These are phyloP conservation scores for Buxus sempervirens DNA, from an alignment of 164 flowering plant genomes.

Conservation along the genomic window DNA sequence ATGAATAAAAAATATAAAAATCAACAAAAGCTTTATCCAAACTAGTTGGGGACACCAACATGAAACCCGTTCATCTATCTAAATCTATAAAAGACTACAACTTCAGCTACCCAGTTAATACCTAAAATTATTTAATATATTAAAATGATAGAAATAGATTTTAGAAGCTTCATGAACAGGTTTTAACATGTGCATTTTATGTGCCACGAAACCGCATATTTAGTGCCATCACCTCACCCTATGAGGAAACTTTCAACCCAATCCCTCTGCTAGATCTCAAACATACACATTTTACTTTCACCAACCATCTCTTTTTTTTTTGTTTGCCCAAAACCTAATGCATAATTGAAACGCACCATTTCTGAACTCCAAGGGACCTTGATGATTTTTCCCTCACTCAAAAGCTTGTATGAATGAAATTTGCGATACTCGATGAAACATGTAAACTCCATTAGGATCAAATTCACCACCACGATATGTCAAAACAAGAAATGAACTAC, in stretches of 20 bases:
- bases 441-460: neutral
- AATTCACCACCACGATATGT: neutral
- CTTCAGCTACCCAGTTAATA: no score
- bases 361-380: neutral
- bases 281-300: neutral
- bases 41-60: no score
- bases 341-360: neutral
- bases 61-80: no score
- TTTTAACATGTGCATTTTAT: neutral
- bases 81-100: no score
- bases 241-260: neutral
- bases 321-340: no score
- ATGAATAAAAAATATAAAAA: neutral
- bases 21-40: no score
- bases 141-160: neutral
- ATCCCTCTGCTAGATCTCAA: neutral
- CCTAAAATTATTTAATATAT: no score
- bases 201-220: neutral
- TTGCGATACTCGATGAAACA: neutral
- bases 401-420: neutral
- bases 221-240: neutral
- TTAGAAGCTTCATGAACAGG: neutral
- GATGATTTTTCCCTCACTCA: neutral
- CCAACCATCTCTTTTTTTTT: neutral
- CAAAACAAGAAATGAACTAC: neutral